Conservation (phyloP, 805 yeast genomes). For the Ascoidea rubescens region DNA sequence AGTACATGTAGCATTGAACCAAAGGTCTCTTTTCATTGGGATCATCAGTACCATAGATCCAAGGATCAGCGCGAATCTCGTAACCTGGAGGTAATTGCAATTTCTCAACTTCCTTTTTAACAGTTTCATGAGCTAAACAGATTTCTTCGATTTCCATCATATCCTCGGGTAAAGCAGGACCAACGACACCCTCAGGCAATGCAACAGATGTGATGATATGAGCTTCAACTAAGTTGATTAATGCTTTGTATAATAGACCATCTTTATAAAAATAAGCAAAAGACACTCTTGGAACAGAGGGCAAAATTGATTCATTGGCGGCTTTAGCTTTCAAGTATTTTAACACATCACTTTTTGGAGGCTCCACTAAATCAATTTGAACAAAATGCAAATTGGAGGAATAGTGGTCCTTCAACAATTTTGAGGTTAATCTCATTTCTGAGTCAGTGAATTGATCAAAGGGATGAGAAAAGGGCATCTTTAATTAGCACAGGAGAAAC, state of each 20-base stretch:
- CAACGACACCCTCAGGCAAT: conserved; percentile 49
- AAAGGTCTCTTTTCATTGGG: conserved; percentile 40
- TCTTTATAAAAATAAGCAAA: conserved; percentile 54
- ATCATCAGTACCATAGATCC: conserved; percentile 80
- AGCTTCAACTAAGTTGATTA: conserved; percentile 49
- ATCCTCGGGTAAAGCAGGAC: conserved; percentile 62
- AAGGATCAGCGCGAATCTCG: conserved; percentile 53
- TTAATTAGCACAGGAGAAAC: background rate
- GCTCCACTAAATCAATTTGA: conserved; percentile 58
- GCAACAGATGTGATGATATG: conserved; percentile 43
- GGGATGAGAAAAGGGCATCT: conserved; percentile 27
- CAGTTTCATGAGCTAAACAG: conserved; percentile 38
- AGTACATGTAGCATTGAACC: conserved; percentile 65
- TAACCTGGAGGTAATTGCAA: conserved; percentile 44
- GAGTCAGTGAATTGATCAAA: conserved; percentile 45
- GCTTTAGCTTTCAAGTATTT: conserved; percentile 57
- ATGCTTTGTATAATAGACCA: conserved; percentile 50
- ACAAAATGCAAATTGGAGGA: conserved; percentile 46
- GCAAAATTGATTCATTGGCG: conserved; percentile 32
- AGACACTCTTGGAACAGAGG: conserved; percentile 53
- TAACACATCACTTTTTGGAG: conserved; percentile 63
- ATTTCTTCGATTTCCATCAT: conserved; percentile 36
- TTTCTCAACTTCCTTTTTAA: conserved; percentile 52
- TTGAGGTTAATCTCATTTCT: conserved; percentile 43
- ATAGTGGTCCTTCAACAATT: conserved; percentile 46